phyloP scores from a whole-genome alignment of 352 stramenopile species.

The Lagenidium giganteum region DNA sequence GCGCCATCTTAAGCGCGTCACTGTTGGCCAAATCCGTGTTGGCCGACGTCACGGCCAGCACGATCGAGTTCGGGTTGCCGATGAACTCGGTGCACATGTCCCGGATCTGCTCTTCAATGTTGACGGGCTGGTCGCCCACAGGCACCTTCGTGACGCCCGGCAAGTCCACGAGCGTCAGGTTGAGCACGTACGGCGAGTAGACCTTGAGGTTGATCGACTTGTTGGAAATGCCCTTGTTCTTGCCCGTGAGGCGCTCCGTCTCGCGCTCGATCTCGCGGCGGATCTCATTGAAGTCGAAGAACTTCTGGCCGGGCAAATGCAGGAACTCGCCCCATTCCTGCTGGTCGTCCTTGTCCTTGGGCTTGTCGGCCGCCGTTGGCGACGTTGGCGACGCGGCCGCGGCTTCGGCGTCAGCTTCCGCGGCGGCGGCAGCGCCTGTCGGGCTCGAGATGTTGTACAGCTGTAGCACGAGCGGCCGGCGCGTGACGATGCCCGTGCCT shows the following conservation, averaged over 20 bases:
- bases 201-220: constrained; percentile 99
- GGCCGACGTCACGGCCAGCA: constrained; percentile 97
- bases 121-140: constrained; percentile 97
- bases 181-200: constrained; percentile 96
- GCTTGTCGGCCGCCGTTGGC: too few species aligned
- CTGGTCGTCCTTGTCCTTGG: too few species aligned
- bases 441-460: constrained; percentile 90
- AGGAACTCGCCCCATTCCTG: constrained; percentile 99
- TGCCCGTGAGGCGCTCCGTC: constrained; percentile 94
- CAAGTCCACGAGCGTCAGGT: constrained; percentile 99
- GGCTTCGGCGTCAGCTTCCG: constrained; percentile 23
- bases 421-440: constrained; percentile 8
- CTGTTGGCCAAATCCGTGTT: constrained; percentile 99
- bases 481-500: constrained; percentile 98
- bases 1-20: constrained; percentile 97
- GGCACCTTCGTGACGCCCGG: constrained; percentile 98
- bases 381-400: too few species aligned
- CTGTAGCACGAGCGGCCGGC: constrained; percentile 97
- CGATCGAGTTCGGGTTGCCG: constrained; percentile 98
- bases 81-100: constrained; percentile 99
- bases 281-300: constrained; percentile 97
- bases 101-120: constrained; percentile 99
- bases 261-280: constrained; percentile 97
- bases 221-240: constrained; percentile 98
- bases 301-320: constrained; percentile 93